Base-by-base conservation (phyloP, 768 basidiomycete genomes). In the Auriscalpium microsporum region DNA sequence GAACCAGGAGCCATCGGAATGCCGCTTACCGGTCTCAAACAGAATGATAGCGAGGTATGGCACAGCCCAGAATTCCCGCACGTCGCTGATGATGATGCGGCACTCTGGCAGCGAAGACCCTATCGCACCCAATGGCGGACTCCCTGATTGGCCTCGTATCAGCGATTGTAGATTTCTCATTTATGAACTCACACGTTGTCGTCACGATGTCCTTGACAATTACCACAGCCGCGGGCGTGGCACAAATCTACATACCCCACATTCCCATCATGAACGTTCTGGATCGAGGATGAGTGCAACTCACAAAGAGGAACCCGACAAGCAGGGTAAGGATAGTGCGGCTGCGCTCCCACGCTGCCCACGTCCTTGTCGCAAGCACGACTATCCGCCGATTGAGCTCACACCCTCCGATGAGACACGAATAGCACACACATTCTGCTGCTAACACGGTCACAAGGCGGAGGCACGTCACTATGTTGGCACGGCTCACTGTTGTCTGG, bases 271-370 rank as follows among this genome's bases (percentile, higher is more conserved):
- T 28, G 28, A 28, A 28, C 28, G 28, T 4, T 28, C 28, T 7
- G 7, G 5, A 28, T 28, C 28, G 28, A 28, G 5, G 28, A 28
- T 7, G 28, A 28, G 28, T 28, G 28, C 28, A 28, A 19, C 46
- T 42, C 42, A 60, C 57, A 23, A 49, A 23, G 14, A 16, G 3
- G 17, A 53, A 28, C 14, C 23, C 23, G 33, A 35, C 35, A 2
- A 60, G 33, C 17, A 46, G 10, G 21, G 37, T 7, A 5, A 60
- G 42, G 9, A 68, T 59, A 8, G 16, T 10, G 2, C 56, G 58
- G 50, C 54, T 60, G 23, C 53, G 64, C 37, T 59, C 61, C 66
- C 67, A 68, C 50, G 67, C 59, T 3, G 65, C 66, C 64, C 66
- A 68, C n/a, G 65, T 66, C 28, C 67, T 56, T 28, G 58, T 58